Evolutionary conservation across 306 rosid genomes (phyloP), one percentile per base, ranked within the genome.

Genomic region (Amphicarpaea edgeworthii): DNA sequence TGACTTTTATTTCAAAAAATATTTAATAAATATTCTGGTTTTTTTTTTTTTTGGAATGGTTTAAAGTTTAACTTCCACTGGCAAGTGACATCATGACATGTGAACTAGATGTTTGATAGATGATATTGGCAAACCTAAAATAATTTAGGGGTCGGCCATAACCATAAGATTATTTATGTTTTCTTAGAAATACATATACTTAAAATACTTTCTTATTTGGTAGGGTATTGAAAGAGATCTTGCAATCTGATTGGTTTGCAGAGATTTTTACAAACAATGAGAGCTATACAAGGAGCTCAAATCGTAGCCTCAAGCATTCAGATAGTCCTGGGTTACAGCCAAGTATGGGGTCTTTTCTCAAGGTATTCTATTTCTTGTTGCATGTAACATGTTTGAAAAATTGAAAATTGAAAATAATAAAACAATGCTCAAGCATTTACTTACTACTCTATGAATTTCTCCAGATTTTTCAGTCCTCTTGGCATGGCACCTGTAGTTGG

Each of bases 401-500:
- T 37, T 54, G 51, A n/a, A 26, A 47, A 41, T 17, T 37, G 30
- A 3, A 45, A 28, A 28, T 64, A 38, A 38, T 3, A 20, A 65
- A 55, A 57, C 15, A 10, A 19, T 45, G 5, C 45, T 42, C 54
- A 73, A 49, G 11, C 45, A 79, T 77, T 54, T 73, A 73, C 58
- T 54, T 73, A 73, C 58, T 14, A 7, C 66, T 3, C 7, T 46
- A 32, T 20, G 76, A 24, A 54, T 77, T 69, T 61, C 77, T 83
- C 30, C 86, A 91, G 97, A 49, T 91, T 91, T 78, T 91, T 91
- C 84, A 91, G 97, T 82, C 97, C 97, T 54, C 90, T 91, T 65
- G 97, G 97, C 72, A 91, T 91, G 93, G 94, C 91, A 61, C 97
- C 97, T 28, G 93, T 91, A 12, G 87, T 89, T 76, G 97, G 92